These are phyloP conservation scores for Aspergillus piperis DNA, from an alignment of 2,329 filamentous ascomycete species.

Conservation along the genomic window DNA sequence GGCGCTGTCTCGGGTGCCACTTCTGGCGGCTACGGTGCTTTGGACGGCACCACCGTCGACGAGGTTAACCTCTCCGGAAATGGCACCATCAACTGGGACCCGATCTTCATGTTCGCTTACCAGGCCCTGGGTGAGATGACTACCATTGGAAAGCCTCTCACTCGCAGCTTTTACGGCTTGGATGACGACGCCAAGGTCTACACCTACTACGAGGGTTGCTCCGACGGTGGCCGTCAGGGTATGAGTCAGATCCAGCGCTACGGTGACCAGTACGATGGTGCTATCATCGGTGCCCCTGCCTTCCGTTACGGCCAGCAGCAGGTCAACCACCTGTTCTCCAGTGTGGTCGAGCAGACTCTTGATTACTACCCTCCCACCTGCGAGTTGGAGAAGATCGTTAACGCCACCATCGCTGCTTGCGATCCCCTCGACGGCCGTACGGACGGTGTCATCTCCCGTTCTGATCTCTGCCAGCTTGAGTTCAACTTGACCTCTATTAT, in stretches of 20 bases:
- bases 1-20: conserved; percentile 47
- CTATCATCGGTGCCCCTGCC: conserved; percentile 50
- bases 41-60: conserved; percentile 35
- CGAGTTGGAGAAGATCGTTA: conserved; percentile 42
- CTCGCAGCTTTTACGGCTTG: conserved; percentile 43
- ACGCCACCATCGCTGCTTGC: conserved; percentile 56
- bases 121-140: conserved; percentile 55
- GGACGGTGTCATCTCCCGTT: conserved; percentile 56
- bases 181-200: conserved; percentile 29
- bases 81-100: conserved; percentile 43
- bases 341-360: conserved; percentile 41
- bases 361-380: conserved; percentile 47
- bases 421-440: conserved; percentile 57
- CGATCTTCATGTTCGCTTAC: conserved; percentile 44
- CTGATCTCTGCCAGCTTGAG: conserved; percentile 50
- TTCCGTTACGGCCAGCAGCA: conserved; percentile 49
- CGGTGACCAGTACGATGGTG: conserved; percentile 50
- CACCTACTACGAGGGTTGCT: conserved; percentile 58
- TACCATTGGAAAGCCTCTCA: conserved; percentile 47
- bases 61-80: conserved; percentile 47
- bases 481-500: conserved; percentile 51
- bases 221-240: conserved; percentile 56
- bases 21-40: conserved; percentile 48
- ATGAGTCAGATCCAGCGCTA: conserved; percentile 55
- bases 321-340: conserved; percentile 43